These are phyloP conservation scores for Solanum stenotomum DNA, from an alignment of 257 asterid species.

Conservation along the genomic window DNA sequence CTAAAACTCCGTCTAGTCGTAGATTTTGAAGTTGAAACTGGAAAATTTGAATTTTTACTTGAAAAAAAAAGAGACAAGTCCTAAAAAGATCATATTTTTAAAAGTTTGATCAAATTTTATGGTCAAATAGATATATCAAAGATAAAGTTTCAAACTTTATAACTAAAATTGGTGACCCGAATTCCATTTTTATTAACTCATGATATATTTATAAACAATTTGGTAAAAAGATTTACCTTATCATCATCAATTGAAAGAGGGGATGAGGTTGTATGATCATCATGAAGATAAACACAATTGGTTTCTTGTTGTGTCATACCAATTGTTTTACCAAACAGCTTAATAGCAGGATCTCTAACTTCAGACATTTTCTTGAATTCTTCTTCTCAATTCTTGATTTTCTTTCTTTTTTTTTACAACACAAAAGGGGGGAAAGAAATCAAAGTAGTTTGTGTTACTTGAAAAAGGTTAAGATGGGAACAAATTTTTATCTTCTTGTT, in stretches of 20 bases:
- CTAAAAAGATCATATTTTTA: neutral
- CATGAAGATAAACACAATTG: conserved; percentile 4
- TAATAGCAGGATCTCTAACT: conserved; percentile 41
- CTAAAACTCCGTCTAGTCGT: neutral
- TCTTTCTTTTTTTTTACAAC: neutral
- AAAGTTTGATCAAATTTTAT: neutral
- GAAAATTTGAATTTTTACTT: too few relatives aligned
- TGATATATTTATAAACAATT: neutral
- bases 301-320: conserved; percentile 19
- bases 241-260: conserved; percentile 19
- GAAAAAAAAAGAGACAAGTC: neutral
- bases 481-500: neutral
- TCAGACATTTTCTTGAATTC: conserved; percentile 34
- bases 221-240: conserved; percentile 30
- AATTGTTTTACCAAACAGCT: conserved; percentile 78
- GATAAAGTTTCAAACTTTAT: neutral
- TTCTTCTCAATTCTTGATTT: conserved; percentile 2
- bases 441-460: neutral
- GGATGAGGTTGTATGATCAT: conserved; percentile 13
- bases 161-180: neutral
- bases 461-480: neutral
- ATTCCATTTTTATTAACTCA: neutral
- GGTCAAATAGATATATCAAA: neutral
- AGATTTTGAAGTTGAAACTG: neutral
- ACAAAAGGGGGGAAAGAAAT: neutral